These are phyloP conservation scores for Ormosia emarginata DNA, from an alignment of 306 rosid genomes.

Conservation along the genomic window DNA sequence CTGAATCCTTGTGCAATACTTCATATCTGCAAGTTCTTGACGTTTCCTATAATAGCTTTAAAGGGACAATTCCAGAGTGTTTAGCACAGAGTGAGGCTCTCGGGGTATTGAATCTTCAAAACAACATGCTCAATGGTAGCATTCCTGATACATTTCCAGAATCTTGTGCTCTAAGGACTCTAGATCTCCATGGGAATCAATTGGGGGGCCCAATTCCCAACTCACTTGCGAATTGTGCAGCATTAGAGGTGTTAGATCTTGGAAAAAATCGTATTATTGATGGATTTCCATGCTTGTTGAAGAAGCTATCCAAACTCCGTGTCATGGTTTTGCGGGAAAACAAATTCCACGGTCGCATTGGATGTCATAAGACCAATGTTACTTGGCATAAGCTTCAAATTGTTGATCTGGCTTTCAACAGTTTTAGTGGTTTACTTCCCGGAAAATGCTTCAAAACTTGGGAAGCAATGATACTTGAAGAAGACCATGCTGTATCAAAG, in stretches of 20 bases:
- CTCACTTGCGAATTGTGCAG: slow-evolving; percentile 19
- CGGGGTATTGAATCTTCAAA: slow-evolving; percentile 16
- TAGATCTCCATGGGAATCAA: slow-evolving; percentile 25
- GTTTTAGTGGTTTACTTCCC: slow-evolving; percentile 31
- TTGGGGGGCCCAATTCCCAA: slow-evolving; percentile 25
- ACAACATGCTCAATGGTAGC: slow-evolving; percentile 7
- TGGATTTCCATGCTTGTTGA: slow-evolving; percentile 27
- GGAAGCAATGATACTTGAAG: slow-evolving; percentile 30
- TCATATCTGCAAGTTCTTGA: slow-evolving; percentile 28
- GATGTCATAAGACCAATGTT: neutral
- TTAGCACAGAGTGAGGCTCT: neutral
- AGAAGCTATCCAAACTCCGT: slow-evolving; percentile 10
- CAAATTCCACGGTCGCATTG: slow-evolving; percentile 21
- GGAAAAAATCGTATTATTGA: slow-evolving; percentile 27
- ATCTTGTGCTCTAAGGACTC: slow-evolving; percentile 19
- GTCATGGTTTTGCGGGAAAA: slow-evolving; percentile 37
- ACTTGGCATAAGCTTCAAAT: slow-evolving; percentile 40
- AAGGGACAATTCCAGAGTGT: slow-evolving; percentile 29
- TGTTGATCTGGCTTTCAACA: slow-evolving; percentile 42
- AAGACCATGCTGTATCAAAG: neutral
- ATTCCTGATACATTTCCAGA: slow-evolving; percentile 13
- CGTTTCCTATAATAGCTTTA: slow-evolving; percentile 21
- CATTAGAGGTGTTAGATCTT: slow-evolving; percentile 29
- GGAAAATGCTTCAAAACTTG: neutral
- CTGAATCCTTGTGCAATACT: slow-evolving; percentile 31